phyloP scores from a whole-genome alignment of 1,139 yeast species.

The Candida sp. region DNA sequence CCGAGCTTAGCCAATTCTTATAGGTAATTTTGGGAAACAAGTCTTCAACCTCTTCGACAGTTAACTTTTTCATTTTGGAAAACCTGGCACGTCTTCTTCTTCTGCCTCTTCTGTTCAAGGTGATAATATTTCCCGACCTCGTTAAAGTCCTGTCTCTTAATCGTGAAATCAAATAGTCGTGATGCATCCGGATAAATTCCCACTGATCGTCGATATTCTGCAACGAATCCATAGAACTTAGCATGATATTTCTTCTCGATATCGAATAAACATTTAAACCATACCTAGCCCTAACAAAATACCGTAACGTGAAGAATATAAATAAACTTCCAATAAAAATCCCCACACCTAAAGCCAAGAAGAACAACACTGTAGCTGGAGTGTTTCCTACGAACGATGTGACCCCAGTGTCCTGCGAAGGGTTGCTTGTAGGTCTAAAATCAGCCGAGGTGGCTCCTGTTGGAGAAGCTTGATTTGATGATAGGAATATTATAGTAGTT shows the following conservation, averaged over 20 bases:
- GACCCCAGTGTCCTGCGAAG: constrained; percentile 1
- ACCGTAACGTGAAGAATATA: constrained; percentile 55
- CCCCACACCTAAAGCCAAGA: constrained; percentile 63
- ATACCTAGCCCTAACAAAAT: constrained; percentile 52
- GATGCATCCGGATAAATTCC: constrained; percentile 1
- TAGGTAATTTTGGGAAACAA: constrained; percentile 66
- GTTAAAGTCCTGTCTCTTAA: not conserved
- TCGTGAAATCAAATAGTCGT: constrained; percentile 1
- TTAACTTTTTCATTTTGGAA: constrained; percentile 50
- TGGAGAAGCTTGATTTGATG: not conserved
- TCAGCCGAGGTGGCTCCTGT: not conserved
- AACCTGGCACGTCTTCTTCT: constrained; percentile 38
- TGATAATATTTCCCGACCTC: constrained; percentile 1
- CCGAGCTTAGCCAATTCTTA: constrained; percentile 59
- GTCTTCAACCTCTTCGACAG: constrained; percentile 59
- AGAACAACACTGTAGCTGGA: constrained; percentile 61
- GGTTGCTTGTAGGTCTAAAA: not conserved
- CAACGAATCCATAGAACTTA: constrained; percentile 4
- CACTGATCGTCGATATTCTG: constrained; percentile 1
- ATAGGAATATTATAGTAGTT: not conserved
- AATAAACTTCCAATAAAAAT: constrained; percentile 52
- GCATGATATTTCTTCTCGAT: constrained; percentile 18
- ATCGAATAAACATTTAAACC: constrained; percentile 51
- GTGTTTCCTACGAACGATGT: constrained; percentile 37
- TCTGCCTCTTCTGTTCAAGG: constrained; percentile 18